phyloP scores from a whole-genome alignment of 768 basidiomycete species.

The Mycena epipterygia region DNA sequence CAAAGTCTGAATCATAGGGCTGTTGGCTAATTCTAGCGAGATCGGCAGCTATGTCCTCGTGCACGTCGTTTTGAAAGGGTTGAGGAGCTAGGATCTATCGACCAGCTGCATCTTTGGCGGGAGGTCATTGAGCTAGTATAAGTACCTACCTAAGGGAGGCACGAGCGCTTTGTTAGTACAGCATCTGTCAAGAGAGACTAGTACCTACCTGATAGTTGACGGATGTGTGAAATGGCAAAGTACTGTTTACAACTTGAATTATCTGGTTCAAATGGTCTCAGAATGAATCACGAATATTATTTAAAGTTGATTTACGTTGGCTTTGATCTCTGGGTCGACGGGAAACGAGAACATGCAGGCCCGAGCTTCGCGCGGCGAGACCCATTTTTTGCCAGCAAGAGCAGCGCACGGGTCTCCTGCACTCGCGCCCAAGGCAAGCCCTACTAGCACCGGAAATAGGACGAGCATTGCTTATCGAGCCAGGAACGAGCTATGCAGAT shows the following conservation, averaged over 20 bases:
- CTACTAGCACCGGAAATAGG: constrained; percentile 5
- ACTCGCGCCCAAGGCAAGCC: background rate
- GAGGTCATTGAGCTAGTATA: background rate
- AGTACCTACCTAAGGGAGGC: too few relatives aligned
- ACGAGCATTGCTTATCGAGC: constrained; percentile 15
- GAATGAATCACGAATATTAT: background rate
- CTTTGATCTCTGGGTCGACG: constrained; percentile 60
- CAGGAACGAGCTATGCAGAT: too few relatives aligned
- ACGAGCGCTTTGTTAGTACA: too few relatives aligned
- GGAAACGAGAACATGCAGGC: constrained; percentile 65
- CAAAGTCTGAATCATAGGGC: constrained; percentile 64
- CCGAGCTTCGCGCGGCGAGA: constrained; percentile 63
- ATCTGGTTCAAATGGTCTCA: constrained; percentile 51
- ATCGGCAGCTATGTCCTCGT: constrained; percentile 67
- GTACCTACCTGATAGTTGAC: constrained; percentile 58
- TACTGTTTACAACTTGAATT: constrained; percentile 70
- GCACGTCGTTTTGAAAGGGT: constrained; percentile 68
- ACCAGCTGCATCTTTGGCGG: background rate
- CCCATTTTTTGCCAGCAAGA: constrained; percentile 70
- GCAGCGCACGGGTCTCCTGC: constrained; percentile 61
- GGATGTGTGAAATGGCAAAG: constrained; percentile 72
- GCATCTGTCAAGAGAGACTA: background rate
- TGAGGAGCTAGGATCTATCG: constrained; percentile 63
- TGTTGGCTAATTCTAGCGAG: constrained; percentile 60
- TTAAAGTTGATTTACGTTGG: constrained; percentile 56